Conservation (phyloP, 1,139 yeast species). For the Geotrichum fermentans region DNA sequence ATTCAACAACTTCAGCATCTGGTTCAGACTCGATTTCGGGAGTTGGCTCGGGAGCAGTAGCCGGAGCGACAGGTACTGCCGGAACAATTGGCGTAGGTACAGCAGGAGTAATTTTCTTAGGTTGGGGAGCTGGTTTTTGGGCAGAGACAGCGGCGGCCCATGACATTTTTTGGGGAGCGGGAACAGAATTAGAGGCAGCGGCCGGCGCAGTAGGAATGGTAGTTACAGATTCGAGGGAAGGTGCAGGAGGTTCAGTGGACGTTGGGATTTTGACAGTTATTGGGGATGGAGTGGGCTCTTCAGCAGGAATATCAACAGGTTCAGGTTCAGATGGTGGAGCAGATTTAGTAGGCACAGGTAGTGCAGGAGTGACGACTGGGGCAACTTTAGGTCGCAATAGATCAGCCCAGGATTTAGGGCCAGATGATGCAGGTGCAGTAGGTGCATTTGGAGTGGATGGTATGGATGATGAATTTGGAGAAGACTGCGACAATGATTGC, state of each 20-base stretch:
- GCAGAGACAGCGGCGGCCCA: slow-evolving; percentile 44
- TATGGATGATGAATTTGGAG: slow-evolving; percentile 25
- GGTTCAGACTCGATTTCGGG: slow-evolving; percentile 30
- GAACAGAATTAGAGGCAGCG: slow-evolving; percentile 20
- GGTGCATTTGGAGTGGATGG: slow-evolving; percentile 22
- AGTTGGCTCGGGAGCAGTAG: slow-evolving; percentile 24
- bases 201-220: slow-evolving; percentile 18
- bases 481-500: too few relatives aligned
- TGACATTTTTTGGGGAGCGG: slow-evolving; percentile 31
- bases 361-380: slow-evolving; percentile 9
- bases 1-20: slow-evolving; percentile 19
- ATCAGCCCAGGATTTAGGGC: slow-evolving; percentile 32
- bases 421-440: slow-evolving; percentile 25
- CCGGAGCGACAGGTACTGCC: slow-evolving; percentile 18
- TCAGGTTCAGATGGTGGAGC: slow-evolving; percentile 5
- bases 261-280: slow-evolving; percentile 21
- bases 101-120: slow-evolving; percentile 20
- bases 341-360: slow-evolving; percentile 9
- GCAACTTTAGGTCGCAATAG: slow-evolving; percentile 22
- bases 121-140: slow-evolving; percentile 32
- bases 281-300: slow-evolving; percentile 16
- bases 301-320: slow-evolving; percentile 19
- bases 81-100: slow-evolving; percentile 22
- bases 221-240: slow-evolving; percentile 18
- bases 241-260: slow-evolving; percentile 15